Conservation (phyloP, 140 eudicot species). For the Eryngium alpinum region DNA sequence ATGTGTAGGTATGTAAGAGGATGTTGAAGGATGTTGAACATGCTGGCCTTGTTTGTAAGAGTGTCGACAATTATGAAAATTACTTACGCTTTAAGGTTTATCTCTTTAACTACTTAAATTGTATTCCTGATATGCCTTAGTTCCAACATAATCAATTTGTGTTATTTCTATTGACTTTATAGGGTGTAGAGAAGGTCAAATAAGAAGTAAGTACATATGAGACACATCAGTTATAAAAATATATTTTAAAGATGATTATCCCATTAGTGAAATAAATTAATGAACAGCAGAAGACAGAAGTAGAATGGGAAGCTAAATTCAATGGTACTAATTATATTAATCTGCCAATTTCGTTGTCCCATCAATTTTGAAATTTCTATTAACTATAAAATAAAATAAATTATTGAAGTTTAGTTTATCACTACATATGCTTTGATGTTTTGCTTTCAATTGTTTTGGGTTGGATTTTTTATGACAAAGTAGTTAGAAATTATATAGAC, state of each 20-base stretch:
- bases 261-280: constrained; percentile 33
- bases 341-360: background rate
- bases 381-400: background rate
- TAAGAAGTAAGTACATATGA: too few species aligned
- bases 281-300: background rate
- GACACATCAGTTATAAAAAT: too few species aligned
- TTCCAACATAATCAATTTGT: background rate
- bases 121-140: background rate
- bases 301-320: constrained; percentile 40
- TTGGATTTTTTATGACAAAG: too few species aligned
- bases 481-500: too few species aligned
- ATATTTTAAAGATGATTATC: constrained; percentile 4
- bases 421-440: too few species aligned
- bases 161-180: too few species aligned
- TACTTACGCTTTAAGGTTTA: constrained; percentile 54
- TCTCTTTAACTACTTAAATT: background rate
- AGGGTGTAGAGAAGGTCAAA: too few species aligned
- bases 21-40: constrained; percentile 47
- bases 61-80: constrained; percentile 66
- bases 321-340: constrained; percentile 17
- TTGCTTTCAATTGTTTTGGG: too few species aligned
- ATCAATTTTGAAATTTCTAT: background rate
- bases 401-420: too few species aligned
- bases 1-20: constrained; percentile 55
- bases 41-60: constrained; percentile 65